These are phyloP conservation scores for Arachis stenosperma DNA, from an alignment of 306 rosid genomes.

Conservation along the genomic window DNA sequence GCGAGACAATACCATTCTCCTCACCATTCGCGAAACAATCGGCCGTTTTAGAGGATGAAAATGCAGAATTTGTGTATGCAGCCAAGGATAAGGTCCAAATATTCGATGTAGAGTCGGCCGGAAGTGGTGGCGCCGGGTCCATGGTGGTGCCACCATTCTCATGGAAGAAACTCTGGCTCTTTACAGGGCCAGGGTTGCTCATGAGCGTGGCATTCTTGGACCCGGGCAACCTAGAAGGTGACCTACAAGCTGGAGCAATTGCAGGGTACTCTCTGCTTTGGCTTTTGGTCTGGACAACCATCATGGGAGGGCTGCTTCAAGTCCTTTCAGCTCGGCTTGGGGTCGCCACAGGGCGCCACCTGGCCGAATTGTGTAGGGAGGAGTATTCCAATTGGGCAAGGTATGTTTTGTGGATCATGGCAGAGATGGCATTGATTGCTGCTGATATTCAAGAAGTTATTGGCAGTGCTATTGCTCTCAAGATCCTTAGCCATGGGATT, in stretches of 20 bases:
- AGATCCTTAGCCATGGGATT: constrained; percentile 68
- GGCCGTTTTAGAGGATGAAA: background rate
- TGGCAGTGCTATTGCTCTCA: constrained; percentile 82
- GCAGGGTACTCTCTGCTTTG: constrained; percentile 78
- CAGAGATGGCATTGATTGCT: constrained; percentile 74
- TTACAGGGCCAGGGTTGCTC: constrained; percentile 75
- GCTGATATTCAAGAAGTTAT: constrained; percentile 87
- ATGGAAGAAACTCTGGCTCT: constrained; percentile 74
- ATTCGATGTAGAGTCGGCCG: constrained; percentile 42
- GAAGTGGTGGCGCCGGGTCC: background rate
- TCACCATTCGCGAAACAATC: background rate
- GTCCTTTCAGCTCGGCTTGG: constrained; percentile 72
- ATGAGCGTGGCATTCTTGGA: constrained; percentile 84
- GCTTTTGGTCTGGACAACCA: constrained; percentile 72
- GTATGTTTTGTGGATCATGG: constrained; percentile 56
- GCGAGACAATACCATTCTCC: constrained; percentile 44
- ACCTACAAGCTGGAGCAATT: constrained; percentile 64
- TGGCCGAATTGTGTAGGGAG: constrained; percentile 77
- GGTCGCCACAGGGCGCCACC: constrained; percentile 71
- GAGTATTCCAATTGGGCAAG: constrained; percentile 74
- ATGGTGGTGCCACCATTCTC: constrained; percentile 56
- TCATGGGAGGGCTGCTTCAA: constrained; percentile 68
- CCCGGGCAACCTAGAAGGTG: constrained; percentile 78
- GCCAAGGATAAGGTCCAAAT: constrained; percentile 51
- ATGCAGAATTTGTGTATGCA: constrained; percentile 33